These are phyloP conservation scores for Quercus engelmannii DNA, from an alignment of 306 rosid species.

Conservation along the genomic window DNA sequence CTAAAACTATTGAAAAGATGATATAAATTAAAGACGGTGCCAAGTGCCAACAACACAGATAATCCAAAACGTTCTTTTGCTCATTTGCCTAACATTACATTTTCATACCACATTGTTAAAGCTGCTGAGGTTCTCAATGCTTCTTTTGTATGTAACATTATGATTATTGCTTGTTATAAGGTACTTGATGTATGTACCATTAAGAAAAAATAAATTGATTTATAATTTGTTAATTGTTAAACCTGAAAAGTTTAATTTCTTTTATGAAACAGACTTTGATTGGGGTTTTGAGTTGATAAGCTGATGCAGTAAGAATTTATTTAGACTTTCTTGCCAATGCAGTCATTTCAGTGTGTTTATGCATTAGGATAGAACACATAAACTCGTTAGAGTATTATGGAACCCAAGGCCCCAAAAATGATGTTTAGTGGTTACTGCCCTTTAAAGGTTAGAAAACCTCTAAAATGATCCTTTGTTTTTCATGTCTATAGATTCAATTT, in stretches of 20 bases:
- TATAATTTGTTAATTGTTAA: background rate
- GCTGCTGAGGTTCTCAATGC: background rate
- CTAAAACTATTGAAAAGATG: conserved; percentile 43
- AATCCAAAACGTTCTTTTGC: conserved; percentile 12
- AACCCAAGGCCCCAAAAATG: background rate
- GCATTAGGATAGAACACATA: background rate
- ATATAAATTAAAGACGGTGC: background rate
- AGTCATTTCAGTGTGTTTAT: background rate
- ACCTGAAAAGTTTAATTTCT: background rate
- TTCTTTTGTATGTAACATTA: background rate
- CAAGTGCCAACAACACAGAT: background rate
- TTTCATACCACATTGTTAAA: conserved; percentile 6
- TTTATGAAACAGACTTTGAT: background rate
- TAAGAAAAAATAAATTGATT: background rate
- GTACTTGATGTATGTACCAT: background rate
- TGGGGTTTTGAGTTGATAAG: background rate
- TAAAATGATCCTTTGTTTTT: background rate
- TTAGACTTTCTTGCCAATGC: background rate
- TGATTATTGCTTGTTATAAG: background rate
- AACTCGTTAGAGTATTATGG: background rate
- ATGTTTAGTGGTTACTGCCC: too few relatives aligned
- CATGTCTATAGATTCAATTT: too few relatives aligned
- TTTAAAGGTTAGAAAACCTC: background rate
- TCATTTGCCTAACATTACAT: background rate
- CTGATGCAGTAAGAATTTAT: background rate